Evolutionary conservation across 164 flowering plant genomes (phyloP).

Genomic region (Berberis thunbergii): DNA sequence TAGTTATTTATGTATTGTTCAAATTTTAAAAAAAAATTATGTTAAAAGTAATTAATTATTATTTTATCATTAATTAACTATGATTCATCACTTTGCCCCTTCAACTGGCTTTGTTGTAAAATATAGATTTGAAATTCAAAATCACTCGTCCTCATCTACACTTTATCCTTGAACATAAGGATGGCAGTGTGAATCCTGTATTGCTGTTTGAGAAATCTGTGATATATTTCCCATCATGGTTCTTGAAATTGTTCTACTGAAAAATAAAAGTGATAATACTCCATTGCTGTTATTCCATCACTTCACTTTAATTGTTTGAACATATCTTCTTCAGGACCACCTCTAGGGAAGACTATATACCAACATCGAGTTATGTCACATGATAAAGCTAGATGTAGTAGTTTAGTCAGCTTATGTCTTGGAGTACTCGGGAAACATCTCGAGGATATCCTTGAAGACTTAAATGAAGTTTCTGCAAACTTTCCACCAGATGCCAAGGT

Average conservation of each 20-base stretch:
- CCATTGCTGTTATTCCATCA: background rate
- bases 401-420: conserved; percentile 57
- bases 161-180: too few relatives aligned
- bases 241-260: background rate
- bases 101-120: too few relatives aligned
- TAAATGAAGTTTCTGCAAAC: conserved; percentile 40
- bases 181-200: too few relatives aligned
- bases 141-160: too few relatives aligned
- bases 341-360: conserved; percentile 19
- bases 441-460: conserved; percentile 56
- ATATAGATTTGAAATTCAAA: too few relatives aligned
- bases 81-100: too few relatives aligned
- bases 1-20: too few relatives aligned
- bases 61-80: too few relatives aligned
- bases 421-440: conserved; percentile 71
- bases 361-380: conserved; percentile 33
- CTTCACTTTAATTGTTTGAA: background rate
- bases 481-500: conserved; percentile 78
- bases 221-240: background rate
- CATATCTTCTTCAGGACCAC: conserved; percentile 22
- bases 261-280: background rate
- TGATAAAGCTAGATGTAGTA: conserved; percentile 32
- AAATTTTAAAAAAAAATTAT: too few relatives aligned
- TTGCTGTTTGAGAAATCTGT: too few relatives aligned
- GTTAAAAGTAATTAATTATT: too few relatives aligned